phyloP scores from a whole-genome alignment of 2,329 filamentous ascomycete species.

The Chrysoporthe cubensis region DNA sequence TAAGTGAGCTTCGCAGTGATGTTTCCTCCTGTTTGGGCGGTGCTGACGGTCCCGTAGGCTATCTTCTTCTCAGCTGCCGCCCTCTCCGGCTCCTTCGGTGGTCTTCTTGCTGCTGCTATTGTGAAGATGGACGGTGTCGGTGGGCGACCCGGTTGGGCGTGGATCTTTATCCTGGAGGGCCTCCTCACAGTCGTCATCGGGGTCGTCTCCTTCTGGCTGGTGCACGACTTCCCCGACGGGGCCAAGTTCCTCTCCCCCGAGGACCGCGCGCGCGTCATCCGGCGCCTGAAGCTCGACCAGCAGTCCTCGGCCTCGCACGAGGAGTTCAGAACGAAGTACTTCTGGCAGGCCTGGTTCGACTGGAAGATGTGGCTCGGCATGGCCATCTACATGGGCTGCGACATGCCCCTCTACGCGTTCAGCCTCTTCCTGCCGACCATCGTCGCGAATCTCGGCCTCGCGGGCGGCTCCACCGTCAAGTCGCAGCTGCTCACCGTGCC shows the following conservation, averaged over 20 bases:
- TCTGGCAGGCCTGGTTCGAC: slow-evolving; percentile 72
- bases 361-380: slow-evolving; percentile 71
- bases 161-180: slow-evolving; percentile 71
- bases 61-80: slow-evolving; percentile 83
- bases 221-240: slow-evolving; percentile 78
- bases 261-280: slow-evolving; percentile 70
- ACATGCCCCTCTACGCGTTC: slow-evolving; percentile 56
- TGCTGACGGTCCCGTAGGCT: slow-evolving; percentile 43
- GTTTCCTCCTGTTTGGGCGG: neutral
- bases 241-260: slow-evolving; percentile 69
- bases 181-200: slow-evolving; percentile 69
- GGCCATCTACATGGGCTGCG: slow-evolving; percentile 52
- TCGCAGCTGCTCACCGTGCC: slow-evolving; percentile 77
- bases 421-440: slow-evolving; percentile 63
- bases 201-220: slow-evolving; percentile 69
- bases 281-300: slow-evolving; percentile 68
- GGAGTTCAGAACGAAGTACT: slow-evolving; percentile 70
- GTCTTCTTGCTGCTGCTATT: slow-evolving; percentile 71
- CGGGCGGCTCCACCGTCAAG: slow-evolving; percentile 38
- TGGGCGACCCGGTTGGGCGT: slow-evolving; percentile 58
- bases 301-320: slow-evolving; percentile 72
- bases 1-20: slow-evolving; percentile 18
- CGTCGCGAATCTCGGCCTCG: slow-evolving; percentile 47
- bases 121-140: slow-evolving; percentile 66
- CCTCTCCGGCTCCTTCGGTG: slow-evolving; percentile 74